Evolutionary conservation across 2,329 filamentous ascomycete species (phyloP), one percentile per base, ranked within the genome.

Genomic region (Pseudocercospora crystallina): DNA sequence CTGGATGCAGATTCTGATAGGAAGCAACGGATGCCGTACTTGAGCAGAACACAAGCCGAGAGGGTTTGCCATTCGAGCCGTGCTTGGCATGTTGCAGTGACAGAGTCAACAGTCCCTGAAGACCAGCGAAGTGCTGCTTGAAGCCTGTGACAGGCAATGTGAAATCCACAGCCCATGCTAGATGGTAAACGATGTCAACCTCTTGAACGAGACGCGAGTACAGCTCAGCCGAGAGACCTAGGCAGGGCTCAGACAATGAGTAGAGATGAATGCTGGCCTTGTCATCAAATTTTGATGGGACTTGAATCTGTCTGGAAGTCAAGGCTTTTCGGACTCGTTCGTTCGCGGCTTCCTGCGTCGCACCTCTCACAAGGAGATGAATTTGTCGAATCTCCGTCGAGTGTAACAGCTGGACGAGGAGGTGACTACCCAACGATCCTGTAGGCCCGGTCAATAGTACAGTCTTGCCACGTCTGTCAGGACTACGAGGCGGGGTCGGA

Each of bases 151-250:
- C 70, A 3, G 76, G 74, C 46, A 82, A 71, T 20, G 76, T 78
- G 69, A 86, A 86, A 65, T 86, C 85, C 13, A 86, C 83, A 2
- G 78, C 74, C 83, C 83, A 86, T 14, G 82, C 82, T 7, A 82
- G 73, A 62, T 86, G 83, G 47, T 87, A 76, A 13, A 89, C 71
- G 2, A 75, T 65, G 1, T 77, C 79, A 1, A 73, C 67, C 49
- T 76, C 68, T 2, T 57, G 54, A 0, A 70, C 68, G 1, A 84
- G 61, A 2, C 64, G 52, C 2, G 66, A 50, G 60, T 80, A 79
- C 5, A 68, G 61, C 1, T 68, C 60, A 1, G 63, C 51, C 3
- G 68, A 60, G 2, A 85, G 66, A 1, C 81, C 81, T 2, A 85
- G 72, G 7, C 65, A 61, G 2, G 66, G 20, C 5, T 79, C 65